phyloP scores from a whole-genome alignment of 1,284 basidiomycete species.

The Pseudozyma flocculosa region DNA sequence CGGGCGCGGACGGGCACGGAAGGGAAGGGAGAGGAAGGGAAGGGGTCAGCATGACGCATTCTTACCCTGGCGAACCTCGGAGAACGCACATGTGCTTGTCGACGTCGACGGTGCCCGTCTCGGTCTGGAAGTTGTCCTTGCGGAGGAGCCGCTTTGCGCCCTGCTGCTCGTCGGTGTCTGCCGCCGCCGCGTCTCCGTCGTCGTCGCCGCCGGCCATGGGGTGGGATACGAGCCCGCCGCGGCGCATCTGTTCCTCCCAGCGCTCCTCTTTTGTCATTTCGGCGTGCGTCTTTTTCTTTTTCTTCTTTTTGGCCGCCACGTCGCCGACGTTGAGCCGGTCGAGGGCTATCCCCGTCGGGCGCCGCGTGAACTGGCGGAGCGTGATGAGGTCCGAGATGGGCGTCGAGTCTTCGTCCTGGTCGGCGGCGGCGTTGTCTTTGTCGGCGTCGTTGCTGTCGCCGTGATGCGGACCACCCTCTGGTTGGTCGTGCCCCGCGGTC shows the following conservation, averaged over 20 bases:
- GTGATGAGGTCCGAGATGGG: slow-evolving; percentile 70
- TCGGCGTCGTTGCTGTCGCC: too few relatives aligned
- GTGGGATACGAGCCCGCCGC: slow-evolving; percentile 19
- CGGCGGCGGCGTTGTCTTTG: too few relatives aligned
- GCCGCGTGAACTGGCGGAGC: slow-evolving; percentile 71
- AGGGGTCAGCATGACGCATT: too few relatives aligned
- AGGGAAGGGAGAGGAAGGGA: neutral
- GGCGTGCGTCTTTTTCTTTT: slow-evolving; percentile 24
- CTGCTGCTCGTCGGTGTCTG: neutral
- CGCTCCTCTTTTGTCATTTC: slow-evolving; percentile 16
- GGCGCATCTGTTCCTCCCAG: slow-evolving; percentile 28
- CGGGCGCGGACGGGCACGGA: neutral
- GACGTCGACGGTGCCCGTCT: slow-evolving; percentile 91
- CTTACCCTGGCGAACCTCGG: neutral
- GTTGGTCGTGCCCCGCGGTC: too few relatives aligned
- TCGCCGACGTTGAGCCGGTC: slow-evolving; percentile 82
- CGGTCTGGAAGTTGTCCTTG: slow-evolving; percentile 90
- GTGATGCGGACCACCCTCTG: too few relatives aligned
- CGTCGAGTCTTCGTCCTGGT: too few relatives aligned
- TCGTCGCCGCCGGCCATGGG: slow-evolving; percentile 46
- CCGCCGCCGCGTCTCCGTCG: slow-evolving; percentile 6
- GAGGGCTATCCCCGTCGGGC: slow-evolving; percentile 80
- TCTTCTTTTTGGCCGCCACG: slow-evolving; percentile 66
- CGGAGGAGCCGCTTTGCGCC: slow-evolving; percentile 64
- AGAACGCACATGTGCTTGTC: slow-evolving; percentile 89